Conservation (phyloP, 2,329 filamentous ascomycete genomes). For the Botrytis elliptica region DNA sequence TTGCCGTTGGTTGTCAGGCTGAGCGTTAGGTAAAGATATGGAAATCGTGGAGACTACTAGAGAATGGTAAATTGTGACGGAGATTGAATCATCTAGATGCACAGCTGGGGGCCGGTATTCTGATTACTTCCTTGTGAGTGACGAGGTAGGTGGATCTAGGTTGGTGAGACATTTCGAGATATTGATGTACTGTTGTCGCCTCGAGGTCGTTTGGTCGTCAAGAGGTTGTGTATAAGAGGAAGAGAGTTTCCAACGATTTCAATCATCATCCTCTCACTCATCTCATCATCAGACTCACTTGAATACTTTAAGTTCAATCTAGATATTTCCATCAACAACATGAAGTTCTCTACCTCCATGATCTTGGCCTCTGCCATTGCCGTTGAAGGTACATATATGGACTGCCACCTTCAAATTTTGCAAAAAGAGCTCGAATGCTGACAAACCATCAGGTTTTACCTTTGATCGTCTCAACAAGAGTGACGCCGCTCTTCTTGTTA, state of each 20-base stretch:
- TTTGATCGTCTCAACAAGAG: slow-evolving; percentile 41
- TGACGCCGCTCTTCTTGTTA: slow-evolving; percentile 52
- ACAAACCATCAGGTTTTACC: slow-evolving; percentile 26
- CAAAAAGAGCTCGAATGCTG: neutral
- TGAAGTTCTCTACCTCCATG: slow-evolving; percentile 32
- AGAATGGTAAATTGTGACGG: neutral
- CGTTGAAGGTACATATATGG: slow-evolving; percentile 26
- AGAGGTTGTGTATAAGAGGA: slow-evolving; percentile 10
- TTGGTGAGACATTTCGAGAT: neutral
- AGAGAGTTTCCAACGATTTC: neutral
- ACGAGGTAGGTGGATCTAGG: neutral
- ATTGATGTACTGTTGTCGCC: neutral
- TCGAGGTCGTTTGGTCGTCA: neutral
- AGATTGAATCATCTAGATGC: neutral
- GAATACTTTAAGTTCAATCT: neutral
- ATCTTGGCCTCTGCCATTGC: slow-evolving; percentile 25
- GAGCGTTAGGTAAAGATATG: neutral
- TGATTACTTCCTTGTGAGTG: neutral
- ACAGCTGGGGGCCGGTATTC: neutral
- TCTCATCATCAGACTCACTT: neutral
- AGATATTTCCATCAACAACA: slow-evolving; percentile 22
- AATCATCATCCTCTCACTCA: neutral
- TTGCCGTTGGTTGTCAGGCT: neutral
- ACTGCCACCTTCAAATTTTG: neutral
- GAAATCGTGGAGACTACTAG: neutral